Evolutionary conservation across 1,139 yeast species (phyloP).

Genomic region (Candida sp.): DNA sequence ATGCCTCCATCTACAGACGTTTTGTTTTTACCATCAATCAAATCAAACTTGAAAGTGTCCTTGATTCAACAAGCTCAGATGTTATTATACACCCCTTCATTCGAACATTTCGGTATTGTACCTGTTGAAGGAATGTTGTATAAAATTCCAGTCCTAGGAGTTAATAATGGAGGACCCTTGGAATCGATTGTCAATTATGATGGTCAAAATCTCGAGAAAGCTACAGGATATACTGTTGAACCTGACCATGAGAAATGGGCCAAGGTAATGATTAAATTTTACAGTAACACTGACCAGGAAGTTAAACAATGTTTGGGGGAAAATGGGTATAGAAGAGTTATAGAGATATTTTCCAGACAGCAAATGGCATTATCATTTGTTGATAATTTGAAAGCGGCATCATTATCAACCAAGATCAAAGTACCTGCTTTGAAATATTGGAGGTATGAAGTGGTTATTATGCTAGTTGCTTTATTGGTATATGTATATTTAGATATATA

Average conservation of each 20-base stretch:
- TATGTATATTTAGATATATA: slow-evolving; percentile 4
- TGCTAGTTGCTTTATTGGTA: slow-evolving; percentile 6
- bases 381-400: slow-evolving; percentile 15
- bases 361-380: slow-evolving; percentile 58
- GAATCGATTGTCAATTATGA: slow-evolving; percentile 65
- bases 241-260: slow-evolving; percentile 64
- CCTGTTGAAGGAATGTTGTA: slow-evolving; percentile 93
- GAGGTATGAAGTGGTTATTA: slow-evolving; percentile 7
- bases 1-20: slow-evolving; percentile 47
- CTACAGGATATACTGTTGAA: slow-evolving; percentile 76
- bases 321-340: slow-evolving; percentile 52
- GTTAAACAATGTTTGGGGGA: slow-evolving; percentile 34
- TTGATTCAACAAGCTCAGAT: slow-evolving; percentile 57
- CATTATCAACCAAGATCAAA: slow-evolving; percentile 10
- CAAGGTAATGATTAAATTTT: slow-evolving; percentile 45
- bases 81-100: slow-evolving; percentile 82
- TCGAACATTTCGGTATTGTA: slow-evolving; percentile 96
- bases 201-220: slow-evolving; percentile 32
- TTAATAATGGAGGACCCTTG: slow-evolving; percentile 88
- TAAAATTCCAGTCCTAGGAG: slow-evolving; percentile 82
- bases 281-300: slow-evolving; percentile 22
- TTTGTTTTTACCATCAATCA: slow-evolving; percentile 77
- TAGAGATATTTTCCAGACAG: slow-evolving; percentile 53
- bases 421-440: slow-evolving; percentile 8
- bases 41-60: slow-evolving; percentile 61